Conservation (phyloP, 1,284 basidiomycete genomes). For the Schizophyllum commune region DNA sequence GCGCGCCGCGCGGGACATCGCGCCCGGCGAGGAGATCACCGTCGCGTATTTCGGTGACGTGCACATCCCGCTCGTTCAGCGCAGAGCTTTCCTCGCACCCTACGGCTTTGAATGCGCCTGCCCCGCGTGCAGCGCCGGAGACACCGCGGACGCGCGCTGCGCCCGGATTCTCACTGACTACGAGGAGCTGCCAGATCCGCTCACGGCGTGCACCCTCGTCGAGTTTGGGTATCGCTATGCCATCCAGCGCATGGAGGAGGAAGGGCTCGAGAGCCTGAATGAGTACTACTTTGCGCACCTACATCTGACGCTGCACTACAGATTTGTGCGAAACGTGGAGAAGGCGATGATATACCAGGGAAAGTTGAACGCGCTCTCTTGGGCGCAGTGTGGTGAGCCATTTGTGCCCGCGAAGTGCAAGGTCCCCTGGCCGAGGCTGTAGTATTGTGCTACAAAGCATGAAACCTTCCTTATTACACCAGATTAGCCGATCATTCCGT, state of each 20-base stretch:
- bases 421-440: background rate
- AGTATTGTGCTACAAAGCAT: background rate
- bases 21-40: slow-evolving; percentile 1
- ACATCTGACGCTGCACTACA: background rate
- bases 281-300: background rate
- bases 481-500: too few species aligned
- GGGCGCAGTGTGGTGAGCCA: background rate
- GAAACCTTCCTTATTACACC: background rate
- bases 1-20: background rate
- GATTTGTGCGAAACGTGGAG: background rate
- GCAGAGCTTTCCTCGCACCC: background rate
- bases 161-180: background rate
- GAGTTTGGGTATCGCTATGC: background rate
- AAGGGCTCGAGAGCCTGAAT: background rate
- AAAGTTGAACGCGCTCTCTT: background rate
- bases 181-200: background rate
- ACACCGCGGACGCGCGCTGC: background rate
- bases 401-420: background rate
- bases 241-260: background rate
- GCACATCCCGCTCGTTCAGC: background rate
- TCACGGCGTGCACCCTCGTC: background rate
- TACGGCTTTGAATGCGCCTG: background rate
- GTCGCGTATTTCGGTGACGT: background rate
- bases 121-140: background rate
- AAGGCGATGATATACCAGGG: background rate